Evolutionary conservation across 2,329 filamentous ascomycete genomes (phyloP), one percentile per base, ranked within the genome.

Genomic region (Tricladium varicosporioides): DNA sequence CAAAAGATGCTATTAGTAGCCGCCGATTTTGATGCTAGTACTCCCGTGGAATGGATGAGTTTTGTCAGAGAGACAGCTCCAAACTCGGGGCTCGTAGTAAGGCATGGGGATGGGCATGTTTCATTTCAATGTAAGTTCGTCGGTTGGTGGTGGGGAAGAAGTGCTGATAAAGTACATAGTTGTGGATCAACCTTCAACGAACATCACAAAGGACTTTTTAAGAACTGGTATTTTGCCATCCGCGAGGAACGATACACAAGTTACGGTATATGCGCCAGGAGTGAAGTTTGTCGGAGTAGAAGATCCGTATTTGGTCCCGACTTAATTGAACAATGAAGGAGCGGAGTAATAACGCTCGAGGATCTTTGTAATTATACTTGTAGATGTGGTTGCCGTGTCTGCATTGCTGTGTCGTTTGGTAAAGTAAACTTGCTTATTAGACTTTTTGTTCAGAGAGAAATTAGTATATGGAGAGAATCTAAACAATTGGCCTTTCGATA

Each of bases 101-200:
- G 54, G n/a, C 59, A 61, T 42, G 56, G 59, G n/a, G 59, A 61
- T 44, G 54, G 57, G 19, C 59, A 61, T 46, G 52, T 53, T 14
- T 57, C 53, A 11, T 49, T 61, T 18, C 16, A 22, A 11, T 18
- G 50, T 51, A 32, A 11, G 43, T 53, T 31, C 31, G 36, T 40
- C 11, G 36, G 2, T n/a, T 40, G 36, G n/a, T n/a, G 36, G 4
- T 2, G 11, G 11, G 36, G 46, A 32, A 27, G n/a, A 33, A 55
- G 51, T 60, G 16, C 13, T 27, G 22, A 27, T 27, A 7, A 27
- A 27, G 22, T 27, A 27, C 3, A 27, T 27, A 27, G 22, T 27
- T 27, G 22, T 27, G 11, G 33, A 58, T 42, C 56, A 60, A 16
- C 46, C 49, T 7, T 51, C 56, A 8, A 58, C 59, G 2, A 54